A percentile compares a stretch with the other conserved stretches of the same genome.
These are phyloP conservation scores for Zostera marina DNA, from an alignment of 116 monocot species.

Conservation along the genomic window DNA sequence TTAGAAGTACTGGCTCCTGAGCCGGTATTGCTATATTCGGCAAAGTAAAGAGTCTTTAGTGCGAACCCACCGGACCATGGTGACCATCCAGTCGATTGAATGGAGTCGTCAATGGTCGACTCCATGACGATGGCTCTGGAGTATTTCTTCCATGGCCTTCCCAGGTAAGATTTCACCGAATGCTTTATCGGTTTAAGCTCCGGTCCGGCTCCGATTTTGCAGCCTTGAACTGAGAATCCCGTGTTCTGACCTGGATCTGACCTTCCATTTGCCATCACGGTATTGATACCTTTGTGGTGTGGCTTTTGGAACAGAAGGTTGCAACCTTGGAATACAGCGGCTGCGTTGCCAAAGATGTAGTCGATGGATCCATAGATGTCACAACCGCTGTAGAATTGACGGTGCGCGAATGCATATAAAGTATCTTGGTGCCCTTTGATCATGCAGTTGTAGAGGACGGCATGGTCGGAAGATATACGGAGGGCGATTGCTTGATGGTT, in stretches of 20 bases:
- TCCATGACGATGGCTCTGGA: constrained; percentile 32
- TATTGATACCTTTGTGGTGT: constrained; percentile 15
- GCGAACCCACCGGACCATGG: constrained; percentile 14
- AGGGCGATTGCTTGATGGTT: constrained; percentile 33
- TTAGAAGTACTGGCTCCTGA: constrained; percentile 17
- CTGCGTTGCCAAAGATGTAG: constrained; percentile 46
- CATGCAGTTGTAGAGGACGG: constrained; percentile 34
- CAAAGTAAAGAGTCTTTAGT: constrained; percentile 21
- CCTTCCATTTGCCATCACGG: constrained; percentile 29
- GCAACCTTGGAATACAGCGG: constrained; percentile 37
- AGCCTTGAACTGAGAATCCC: constrained; percentile 29
- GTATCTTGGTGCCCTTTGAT: constrained; percentile 42
- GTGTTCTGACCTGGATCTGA: constrained; percentile 42
- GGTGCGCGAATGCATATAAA: constrained; percentile 26
- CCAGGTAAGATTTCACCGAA: constrained; percentile 19
- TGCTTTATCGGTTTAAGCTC: constrained; percentile 1
- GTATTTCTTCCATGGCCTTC: constrained; percentile 40
- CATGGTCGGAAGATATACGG: constrained; percentile 25
- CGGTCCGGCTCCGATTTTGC: constrained; percentile 12
- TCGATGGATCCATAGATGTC: constrained; percentile 40
- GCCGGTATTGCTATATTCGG: constrained; percentile 28
- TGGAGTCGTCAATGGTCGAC: constrained; percentile 13
- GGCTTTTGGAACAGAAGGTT: constrained; percentile 21
- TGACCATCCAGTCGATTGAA: constrained; percentile 11
- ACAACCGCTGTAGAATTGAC: constrained; percentile 53